These are phyloP conservation scores for Colletotrichum navitas DNA, from an alignment of 2,329 filamentous ascomycete species.

Conservation along the genomic window DNA sequence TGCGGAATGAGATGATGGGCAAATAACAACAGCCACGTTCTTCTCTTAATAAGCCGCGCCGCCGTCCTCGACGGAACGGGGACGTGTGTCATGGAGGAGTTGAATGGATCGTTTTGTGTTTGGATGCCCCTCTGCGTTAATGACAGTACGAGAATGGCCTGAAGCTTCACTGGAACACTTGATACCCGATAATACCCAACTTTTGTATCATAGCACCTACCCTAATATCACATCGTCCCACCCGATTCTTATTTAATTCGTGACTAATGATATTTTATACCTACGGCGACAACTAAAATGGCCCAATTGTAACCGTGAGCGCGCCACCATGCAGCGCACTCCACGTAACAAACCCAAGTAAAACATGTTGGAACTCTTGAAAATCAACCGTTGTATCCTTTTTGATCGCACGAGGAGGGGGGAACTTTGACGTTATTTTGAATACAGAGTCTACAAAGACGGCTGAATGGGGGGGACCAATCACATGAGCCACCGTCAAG, in stretches of 20 bases:
- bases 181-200: slow-evolving; percentile 22
- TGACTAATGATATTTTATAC: background rate
- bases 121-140: background rate
- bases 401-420: no score
- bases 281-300: accelerated
- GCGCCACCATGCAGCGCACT: background rate
- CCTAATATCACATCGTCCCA: background rate
- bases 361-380: background rate
- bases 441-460: background rate
- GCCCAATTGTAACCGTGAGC: background rate
- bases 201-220: slow-evolving; percentile 6
- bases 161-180: slow-evolving; percentile 5
- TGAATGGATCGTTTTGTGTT: background rate
- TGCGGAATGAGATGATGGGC: background rate
- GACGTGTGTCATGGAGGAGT: background rate
- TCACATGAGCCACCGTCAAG: background rate
- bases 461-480: background rate
- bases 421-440: background rate
- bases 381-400: background rate
- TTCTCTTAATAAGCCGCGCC: background rate
- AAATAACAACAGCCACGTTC: background rate
- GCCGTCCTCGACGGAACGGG: background rate
- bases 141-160: slow-evolving; percentile 14
- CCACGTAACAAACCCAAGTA: background rate
- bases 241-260: background rate